Evolutionary conservation across 1,284 basidiomycete species (phyloP).

Genomic region (Rhodotorula sp.): DNA sequence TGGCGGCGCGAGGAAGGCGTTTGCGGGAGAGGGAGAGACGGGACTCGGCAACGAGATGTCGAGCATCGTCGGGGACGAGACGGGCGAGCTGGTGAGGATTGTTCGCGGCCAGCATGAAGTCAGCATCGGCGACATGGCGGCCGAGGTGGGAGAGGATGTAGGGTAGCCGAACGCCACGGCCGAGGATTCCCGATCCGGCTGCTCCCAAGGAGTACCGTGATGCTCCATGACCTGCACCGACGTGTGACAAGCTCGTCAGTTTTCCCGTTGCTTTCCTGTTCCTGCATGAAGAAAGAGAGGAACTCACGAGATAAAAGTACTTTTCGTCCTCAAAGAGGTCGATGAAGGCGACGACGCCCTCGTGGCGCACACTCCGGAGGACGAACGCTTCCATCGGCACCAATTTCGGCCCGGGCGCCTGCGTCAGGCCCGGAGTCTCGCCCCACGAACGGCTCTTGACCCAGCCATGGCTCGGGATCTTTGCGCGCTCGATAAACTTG

Average conservation of each 20-base stretch:
- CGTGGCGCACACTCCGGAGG: conserved; percentile 70
- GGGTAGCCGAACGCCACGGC: conserved; percentile 1
- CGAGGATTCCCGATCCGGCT: conserved; percentile 15
- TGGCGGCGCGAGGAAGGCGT: conserved; percentile 23
- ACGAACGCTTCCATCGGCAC: conserved; percentile 80
- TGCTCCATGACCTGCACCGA: conserved; percentile 75
- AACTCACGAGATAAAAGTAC: conserved; percentile 80
- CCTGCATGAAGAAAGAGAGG: no score
- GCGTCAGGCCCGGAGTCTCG: conserved; percentile 26
- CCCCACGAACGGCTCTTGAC: conserved; percentile 35
- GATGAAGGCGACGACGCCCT: conserved; percentile 76
- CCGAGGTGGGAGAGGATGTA: conserved; percentile 22
- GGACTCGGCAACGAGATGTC: conserved; percentile 43
- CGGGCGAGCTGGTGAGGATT: conserved; percentile 11
- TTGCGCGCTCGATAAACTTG: conserved; percentile 79
- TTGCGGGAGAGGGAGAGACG: conserved; percentile 3
- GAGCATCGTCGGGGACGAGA: conserved; percentile 30
- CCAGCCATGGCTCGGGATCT: conserved; percentile 37
- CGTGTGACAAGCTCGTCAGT: neutral
- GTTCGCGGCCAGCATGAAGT: conserved; percentile 8
- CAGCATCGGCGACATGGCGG: conserved; percentile 19
- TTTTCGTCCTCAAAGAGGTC: conserved; percentile 77
- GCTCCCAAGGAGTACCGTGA: conserved; percentile 80
- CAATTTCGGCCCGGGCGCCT: conserved; percentile 43
- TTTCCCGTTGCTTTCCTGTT: neutral